phyloP scores from a whole-genome alignment of 2,329 filamentous ascomycete species.

The Colletotrichum sp. region DNA sequence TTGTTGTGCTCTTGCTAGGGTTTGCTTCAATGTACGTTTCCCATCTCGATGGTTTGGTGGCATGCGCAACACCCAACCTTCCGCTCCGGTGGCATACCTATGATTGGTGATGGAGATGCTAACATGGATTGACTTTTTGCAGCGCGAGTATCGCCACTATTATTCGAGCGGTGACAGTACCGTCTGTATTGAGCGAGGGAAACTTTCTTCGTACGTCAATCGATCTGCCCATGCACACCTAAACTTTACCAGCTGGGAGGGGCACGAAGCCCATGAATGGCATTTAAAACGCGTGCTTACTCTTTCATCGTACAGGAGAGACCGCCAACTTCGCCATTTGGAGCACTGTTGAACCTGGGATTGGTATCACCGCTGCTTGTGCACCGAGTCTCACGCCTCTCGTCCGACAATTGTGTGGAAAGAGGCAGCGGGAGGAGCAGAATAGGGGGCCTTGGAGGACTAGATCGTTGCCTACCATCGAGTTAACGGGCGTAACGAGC shows the following conservation, averaged over 20 bases:
- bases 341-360: conserved; percentile 48
- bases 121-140: not conserved
- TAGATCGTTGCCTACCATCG: not conserved
- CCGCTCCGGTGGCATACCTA: not conserved
- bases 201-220: conserved; percentile 42
- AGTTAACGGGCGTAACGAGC: not conserved
- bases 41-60: not conserved
- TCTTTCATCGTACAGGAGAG: conserved; percentile 15
- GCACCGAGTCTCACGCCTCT: conserved; percentile 42
- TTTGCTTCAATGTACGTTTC: conserved; percentile 33
- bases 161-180: conserved; percentile 46
- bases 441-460: not conserved
- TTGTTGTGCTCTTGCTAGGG: conserved; percentile 31
- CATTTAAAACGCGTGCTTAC: not conserved
- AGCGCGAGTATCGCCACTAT: conserved; percentile 40
- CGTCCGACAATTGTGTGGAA: not conserved
- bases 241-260: conserved; percentile 6
- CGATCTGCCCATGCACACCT: not conserved
- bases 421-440: not conserved
- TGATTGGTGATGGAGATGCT: not conserved
- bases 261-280: not conserved
- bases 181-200: conserved; percentile 33
- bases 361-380: conserved; percentile 43
- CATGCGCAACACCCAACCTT: not conserved
- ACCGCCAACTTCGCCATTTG: conserved; percentile 49